Percentiles rank a stretch among this genome's conserved stretches.
These are phyloP conservation scores for Trichoderma sp. DNA, from an alignment of 2,329 filamentous ascomycete genomes.

Conservation along the genomic window DNA sequence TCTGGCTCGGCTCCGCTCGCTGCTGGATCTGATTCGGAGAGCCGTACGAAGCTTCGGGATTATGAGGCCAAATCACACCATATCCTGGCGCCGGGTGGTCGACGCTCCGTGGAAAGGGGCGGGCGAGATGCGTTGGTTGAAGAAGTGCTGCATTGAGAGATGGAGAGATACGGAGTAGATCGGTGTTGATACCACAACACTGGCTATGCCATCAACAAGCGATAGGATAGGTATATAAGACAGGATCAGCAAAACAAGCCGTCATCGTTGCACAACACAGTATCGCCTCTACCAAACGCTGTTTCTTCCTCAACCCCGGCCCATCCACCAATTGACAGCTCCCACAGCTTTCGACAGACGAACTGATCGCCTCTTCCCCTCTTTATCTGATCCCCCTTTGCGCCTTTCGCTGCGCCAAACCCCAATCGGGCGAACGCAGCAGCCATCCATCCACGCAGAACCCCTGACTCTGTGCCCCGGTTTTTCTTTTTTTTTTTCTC, in stretches of 20 bases:
- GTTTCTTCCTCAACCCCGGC: background rate
- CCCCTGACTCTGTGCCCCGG: constrained; percentile 9
- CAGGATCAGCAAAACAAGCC: background rate
- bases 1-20: constrained; percentile 20
- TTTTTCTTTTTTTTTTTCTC: constrained; percentile 19
- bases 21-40: background rate
- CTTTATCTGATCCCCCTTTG: constrained; percentile 16
- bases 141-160: background rate
- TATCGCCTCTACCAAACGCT: background rate
- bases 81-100: constrained; percentile 3
- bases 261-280: background rate
- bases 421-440: background rate
- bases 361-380: background rate
- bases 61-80: constrained; percentile 12
- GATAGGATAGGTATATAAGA: background rate
- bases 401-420: background rate
- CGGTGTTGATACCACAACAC: too few species aligned
- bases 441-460: background rate
- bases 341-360: background rate
- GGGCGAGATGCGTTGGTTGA: background rate
- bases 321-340: background rate
- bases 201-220: background rate
- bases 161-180: background rate
- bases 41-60: background rate
- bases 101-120: constrained; percentile 18